phyloP scores from a whole-genome alignment of 345 rosid genomes.

The Barbarea vulgaris region DNA sequence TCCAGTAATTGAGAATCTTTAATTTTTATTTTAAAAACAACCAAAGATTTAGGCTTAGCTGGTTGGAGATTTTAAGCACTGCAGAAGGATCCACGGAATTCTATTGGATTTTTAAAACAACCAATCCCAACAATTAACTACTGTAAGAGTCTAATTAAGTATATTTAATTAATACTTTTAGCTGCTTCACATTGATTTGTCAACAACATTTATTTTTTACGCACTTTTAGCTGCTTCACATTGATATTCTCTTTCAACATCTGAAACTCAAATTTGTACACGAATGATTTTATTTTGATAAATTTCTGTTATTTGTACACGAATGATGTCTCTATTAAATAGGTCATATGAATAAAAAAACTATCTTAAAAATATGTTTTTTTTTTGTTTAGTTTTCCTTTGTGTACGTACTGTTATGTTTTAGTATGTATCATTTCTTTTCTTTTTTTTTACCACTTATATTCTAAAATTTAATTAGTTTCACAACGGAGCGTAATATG shows the following conservation, averaged over 20 bases:
- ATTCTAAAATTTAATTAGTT: background rate
- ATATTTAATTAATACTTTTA: background rate
- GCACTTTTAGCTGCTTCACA: background rate
- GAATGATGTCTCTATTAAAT: too few relatives aligned
- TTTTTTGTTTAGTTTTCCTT: background rate
- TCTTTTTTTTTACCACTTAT: background rate
- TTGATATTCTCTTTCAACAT: background rate
- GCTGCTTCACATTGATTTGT: background rate
- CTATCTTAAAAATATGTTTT: too few relatives aligned
- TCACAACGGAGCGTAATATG: background rate
- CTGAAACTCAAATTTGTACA: background rate
- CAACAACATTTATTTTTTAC: too few relatives aligned
- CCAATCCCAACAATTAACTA: constrained; percentile 8
- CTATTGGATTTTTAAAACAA: constrained; percentile 30
- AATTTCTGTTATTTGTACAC: too few relatives aligned
- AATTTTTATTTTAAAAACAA: constrained; percentile 29
- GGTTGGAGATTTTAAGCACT: constrained; percentile 45
- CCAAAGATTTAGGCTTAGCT: constrained; percentile 43
- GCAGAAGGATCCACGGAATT: constrained; percentile 24
- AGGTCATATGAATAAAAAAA: background rate
- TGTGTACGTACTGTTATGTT: background rate
- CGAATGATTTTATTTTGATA: too few relatives aligned
- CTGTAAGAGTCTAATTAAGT: background rate
- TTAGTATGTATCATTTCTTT: background rate
- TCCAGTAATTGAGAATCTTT: constrained; percentile 49